Conservation (phyloP, 1,139 yeast species). For the Taiozyma sp. region DNA sequence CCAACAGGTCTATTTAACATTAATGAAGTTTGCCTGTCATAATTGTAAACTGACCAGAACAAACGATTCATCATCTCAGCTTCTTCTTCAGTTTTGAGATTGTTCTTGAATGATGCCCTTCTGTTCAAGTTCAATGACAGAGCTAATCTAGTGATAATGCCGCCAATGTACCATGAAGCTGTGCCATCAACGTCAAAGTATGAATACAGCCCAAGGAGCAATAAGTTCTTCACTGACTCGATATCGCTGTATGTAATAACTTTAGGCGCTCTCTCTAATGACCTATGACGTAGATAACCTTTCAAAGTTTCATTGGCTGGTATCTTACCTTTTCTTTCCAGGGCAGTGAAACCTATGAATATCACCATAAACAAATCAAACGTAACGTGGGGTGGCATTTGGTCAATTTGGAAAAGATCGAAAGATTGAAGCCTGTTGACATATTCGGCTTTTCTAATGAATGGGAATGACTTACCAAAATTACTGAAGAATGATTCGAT, state of each 20-base stretch:
- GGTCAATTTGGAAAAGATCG: conserved; percentile 26
- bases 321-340: conserved; percentile 36
- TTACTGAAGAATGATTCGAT: conserved; percentile 39
- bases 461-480: conserved; percentile 40
- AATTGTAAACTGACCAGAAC: conserved; percentile 48
- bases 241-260: conserved; percentile 33
- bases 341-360: conserved; percentile 44
- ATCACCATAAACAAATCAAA: conserved; percentile 45
- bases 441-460: conserved; percentile 36
- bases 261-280: conserved; percentile 32
- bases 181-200: conserved; percentile 40
- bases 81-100: conserved; percentile 24
- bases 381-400: conserved; percentile 22
- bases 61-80: conserved; percentile 39
- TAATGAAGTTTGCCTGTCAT: conserved; percentile 41
- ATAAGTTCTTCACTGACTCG: conserved; percentile 34
- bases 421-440: conserved; percentile 29
- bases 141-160: conserved; percentile 37
- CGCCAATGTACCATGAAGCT: conserved; percentile 45
- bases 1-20: conserved; percentile 42
- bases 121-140: conserved; percentile 41
- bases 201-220: conserved; percentile 41
- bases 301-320: conserved; percentile 31
- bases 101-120: conserved; percentile 25
- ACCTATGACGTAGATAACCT: conserved; percentile 31